phyloP scores from a whole-genome alignment of 257 asterid species.

The Misopates orontium region DNA sequence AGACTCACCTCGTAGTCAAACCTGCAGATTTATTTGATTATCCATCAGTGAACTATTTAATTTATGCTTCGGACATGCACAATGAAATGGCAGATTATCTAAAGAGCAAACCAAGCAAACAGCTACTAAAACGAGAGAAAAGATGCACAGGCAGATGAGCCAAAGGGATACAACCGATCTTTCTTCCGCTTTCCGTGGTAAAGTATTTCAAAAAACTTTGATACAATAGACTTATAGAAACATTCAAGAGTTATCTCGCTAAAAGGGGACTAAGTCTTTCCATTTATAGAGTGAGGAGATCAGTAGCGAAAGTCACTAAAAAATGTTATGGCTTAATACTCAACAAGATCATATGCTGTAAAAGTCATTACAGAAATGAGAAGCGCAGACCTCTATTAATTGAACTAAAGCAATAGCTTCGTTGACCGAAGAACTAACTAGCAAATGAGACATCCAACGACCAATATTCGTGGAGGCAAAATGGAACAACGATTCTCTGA shows the following conservation, averaged over 20 bases:
- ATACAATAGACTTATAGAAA: no score
- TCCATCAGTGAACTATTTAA: constrained; percentile 35
- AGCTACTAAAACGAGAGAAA: neutral
- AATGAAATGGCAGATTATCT: constrained; percentile 24
- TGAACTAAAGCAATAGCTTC: neutral
- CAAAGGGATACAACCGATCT: no score
- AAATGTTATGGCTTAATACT: neutral
- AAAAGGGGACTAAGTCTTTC: no score
- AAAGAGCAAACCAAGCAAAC: neutral
- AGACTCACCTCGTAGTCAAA: constrained; percentile 88
- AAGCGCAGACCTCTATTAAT: neutral
- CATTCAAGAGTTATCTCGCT: no score
- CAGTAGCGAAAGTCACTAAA: neutral
- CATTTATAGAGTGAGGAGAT: no score
- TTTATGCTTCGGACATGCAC: constrained; percentile 43
- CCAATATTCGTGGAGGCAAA: neutral
- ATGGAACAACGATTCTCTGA: neutral
- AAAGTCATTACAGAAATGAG: neutral
- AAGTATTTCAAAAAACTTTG: no score
- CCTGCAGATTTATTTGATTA: constrained; percentile 46
- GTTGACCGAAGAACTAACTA: constrained; percentile 5
- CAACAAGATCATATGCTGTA: neutral
- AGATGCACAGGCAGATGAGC: neutral
- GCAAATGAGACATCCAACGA: neutral
- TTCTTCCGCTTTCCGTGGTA: no score